These are phyloP conservation scores for Drechslerella coelobrocha DNA, from an alignment of 2,329 filamentous ascomycete genomes.

Conservation along the genomic window DNA sequence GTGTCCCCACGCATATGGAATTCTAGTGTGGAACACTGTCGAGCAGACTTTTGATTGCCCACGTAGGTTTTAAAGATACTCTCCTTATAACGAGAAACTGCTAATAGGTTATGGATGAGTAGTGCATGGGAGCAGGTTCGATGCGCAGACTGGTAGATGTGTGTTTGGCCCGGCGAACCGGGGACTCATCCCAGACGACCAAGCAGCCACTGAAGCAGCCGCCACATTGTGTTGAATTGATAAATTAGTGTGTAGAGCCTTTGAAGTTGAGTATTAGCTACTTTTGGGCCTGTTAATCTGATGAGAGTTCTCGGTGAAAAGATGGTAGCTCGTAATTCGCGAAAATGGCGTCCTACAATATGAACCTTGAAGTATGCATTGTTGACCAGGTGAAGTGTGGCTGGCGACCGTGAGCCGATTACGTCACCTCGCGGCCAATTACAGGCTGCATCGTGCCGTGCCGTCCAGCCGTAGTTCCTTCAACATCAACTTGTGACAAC, in stretches of 20 bases:
- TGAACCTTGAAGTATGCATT: no score
- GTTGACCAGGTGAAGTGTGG: not conserved
- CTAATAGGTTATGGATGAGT: no score
- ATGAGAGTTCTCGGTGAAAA: no score
- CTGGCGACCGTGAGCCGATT: not conserved
- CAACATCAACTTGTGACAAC: not conserved
- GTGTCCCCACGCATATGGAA: conserved; percentile 14
- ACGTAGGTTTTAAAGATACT: not conserved
- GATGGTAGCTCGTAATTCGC: no score
- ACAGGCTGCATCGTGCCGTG: not conserved
- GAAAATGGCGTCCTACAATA: no score
- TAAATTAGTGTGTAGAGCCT: no score
- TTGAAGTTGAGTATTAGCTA: no score
- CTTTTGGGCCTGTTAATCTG: no score
- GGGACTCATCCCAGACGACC: conserved; percentile 2
- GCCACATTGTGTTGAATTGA: not conserved
- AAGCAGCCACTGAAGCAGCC: conserved; percentile 8
- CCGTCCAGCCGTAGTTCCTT: no score
- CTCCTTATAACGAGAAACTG: not conserved
- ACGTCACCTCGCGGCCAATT: not conserved
- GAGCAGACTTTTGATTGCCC: conserved; percentile 19
- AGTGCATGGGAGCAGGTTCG: conserved; percentile 30
- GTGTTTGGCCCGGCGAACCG: conserved; percentile 11
- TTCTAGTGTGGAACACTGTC: conserved; percentile 6
- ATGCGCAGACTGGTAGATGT: conserved; percentile 14